phyloP scores from a whole-genome alignment of 768 basidiomycete species.

The Mycena indigotica region DNA sequence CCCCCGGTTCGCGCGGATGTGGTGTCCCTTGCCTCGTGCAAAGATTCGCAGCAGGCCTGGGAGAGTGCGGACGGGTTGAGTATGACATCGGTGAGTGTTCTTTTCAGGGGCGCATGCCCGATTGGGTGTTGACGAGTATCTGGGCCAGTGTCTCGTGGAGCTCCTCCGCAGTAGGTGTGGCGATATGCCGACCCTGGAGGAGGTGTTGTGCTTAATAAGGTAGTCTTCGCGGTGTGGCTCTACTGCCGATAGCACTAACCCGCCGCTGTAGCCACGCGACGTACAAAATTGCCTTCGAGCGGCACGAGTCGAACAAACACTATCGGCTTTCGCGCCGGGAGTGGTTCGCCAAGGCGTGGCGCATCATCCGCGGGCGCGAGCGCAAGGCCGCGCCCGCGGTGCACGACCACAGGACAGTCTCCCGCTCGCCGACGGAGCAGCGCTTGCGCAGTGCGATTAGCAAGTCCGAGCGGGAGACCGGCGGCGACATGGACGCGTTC shows the following conservation, averaged over 20 bases:
- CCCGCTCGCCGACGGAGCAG: not conserved
- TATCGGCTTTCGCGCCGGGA: not conserved
- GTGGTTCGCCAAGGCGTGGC: not conserved
- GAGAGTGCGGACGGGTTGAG: slow-evolving; percentile 14
- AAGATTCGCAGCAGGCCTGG: slow-evolving; percentile 21
- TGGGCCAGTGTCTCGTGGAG: not conserved
- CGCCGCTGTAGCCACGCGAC: not conserved
- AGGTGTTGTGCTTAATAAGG: not conserved
- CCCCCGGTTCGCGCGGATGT: slow-evolving; percentile 15
- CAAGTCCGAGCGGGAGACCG: not conserved
- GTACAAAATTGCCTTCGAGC: not conserved
- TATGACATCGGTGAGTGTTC: slow-evolving; percentile 22
- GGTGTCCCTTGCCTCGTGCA: slow-evolving; percentile 24
- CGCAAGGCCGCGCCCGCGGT: not conserved
- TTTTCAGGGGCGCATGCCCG: not conserved
- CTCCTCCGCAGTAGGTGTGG: not conserved
- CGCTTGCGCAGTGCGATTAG: not conserved
- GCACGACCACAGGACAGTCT: not conserved
- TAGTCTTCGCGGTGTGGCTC: not conserved
- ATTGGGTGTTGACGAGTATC: not conserved
- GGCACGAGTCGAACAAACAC: not conserved
- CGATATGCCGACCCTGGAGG: not conserved
- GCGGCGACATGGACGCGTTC: not conserved
- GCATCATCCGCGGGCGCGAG: not conserved
- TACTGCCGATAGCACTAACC: not conserved